Base-by-base conservation (phyloP, 129 eudicot species). In the Kitagawia praeruptora region DNA sequence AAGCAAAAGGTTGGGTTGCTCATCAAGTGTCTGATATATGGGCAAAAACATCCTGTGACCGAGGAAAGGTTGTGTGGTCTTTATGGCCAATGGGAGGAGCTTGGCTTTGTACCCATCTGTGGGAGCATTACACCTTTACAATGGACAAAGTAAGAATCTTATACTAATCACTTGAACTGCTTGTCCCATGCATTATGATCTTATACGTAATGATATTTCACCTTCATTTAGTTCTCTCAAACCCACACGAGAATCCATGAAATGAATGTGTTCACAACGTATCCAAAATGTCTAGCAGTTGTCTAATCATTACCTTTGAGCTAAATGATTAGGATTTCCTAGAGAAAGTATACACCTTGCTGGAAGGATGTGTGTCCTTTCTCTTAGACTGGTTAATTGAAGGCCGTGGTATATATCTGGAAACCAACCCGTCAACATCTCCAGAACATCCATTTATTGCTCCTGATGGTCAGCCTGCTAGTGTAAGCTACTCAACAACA, bases 61-160 rank as follows among this genome's bases (percentile, higher is more conserved):
- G 89, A 37, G 98, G 98, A 70, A 82, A 89, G 80, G 91, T 94
- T 21, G 91, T 89, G 48, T 93, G 98, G 98, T 91, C 97, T 75
- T 74, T 91, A 67, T 93, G 98, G 98, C 98, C 87, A 53, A 93
- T 93, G 97, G 98, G 98, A 53, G 98, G 98, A 66, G 95, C 98
- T 61, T 93, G 98, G 98, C 95, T 93, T 58, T 91, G 95, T 86
- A 91, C 98, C 19, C 98, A 93, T 88, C 84, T 93, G 38, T 93
- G 98, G 98, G 98, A 93, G 82, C 97, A 93, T 75, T 93, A 91
- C 78, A 81, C 94, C n/a, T 91, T 84, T 77, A 91, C 98, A 73
- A 77, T 91, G 96, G 91, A 91, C 81, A 89, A 89, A 86, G 97
- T 91, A 84, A 85, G 90, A 56, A 71, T 38, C 16, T 19, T 4